Conservation (phyloP, 805 yeast species). For the Nakazawaea populi region DNA sequence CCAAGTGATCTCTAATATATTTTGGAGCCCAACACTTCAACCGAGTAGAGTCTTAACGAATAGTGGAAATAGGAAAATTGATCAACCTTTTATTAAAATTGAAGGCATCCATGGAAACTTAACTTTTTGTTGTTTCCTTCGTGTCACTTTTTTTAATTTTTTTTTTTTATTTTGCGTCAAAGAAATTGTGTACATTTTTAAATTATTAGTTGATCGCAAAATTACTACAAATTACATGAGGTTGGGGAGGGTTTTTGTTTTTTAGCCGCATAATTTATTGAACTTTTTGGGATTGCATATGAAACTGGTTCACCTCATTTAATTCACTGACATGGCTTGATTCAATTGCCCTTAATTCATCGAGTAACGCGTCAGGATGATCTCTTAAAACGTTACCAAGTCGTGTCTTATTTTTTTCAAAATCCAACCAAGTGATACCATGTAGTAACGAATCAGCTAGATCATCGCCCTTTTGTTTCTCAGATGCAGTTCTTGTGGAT, state of each 20-base stretch:
- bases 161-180: neutral
- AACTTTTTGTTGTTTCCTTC: neutral
- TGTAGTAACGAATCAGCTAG: conserved; percentile 61
- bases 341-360: conserved; percentile 5
- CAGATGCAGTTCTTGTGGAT: conserved; percentile 7
- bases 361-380: conserved; percentile 5
- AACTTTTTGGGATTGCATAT: neutral
- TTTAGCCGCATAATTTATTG: no score
- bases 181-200: neutral
- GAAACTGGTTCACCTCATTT: neutral
- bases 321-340: conserved; percentile 1
- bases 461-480: conserved; percentile 49
- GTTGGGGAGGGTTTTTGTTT: no score
- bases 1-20: neutral
- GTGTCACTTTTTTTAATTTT: neutral
- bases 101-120: no score
- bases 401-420: conserved; percentile 28
- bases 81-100: no score
- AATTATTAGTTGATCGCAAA: no score
- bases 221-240: no score
- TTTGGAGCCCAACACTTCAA: no score
- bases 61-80: no score
- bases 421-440: conserved; percentile 43
- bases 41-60: no score
- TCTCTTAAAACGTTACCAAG: conserved; percentile 8